Conservation (phyloP, 495 filamentous ascomycete species). For the Aspergillus homomorphus region DNA sequence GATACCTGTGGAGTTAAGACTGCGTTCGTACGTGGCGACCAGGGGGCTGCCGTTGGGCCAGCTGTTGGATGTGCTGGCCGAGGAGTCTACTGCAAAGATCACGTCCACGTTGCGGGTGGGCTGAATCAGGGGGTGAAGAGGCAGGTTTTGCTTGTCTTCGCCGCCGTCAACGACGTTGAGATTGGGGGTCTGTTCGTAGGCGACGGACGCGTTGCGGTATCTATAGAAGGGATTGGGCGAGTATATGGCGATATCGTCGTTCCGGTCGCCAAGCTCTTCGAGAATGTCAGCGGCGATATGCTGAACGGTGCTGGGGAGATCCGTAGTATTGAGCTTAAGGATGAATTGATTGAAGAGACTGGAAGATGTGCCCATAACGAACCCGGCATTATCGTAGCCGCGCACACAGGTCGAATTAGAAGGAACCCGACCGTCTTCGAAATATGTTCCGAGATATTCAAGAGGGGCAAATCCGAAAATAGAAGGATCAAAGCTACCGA, state of each 20-base stretch:
- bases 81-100: conserved; percentile 83
- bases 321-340: conserved; percentile 47
- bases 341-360: conserved; percentile 78
- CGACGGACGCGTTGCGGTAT: conserved; percentile 61
- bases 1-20: conserved; percentile 49
- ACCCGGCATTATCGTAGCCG: conserved; percentile 82
- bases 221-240: conserved; percentile 75
- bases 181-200: conserved; percentile 43
- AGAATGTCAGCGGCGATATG: conserved; percentile 53
- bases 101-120: conserved; percentile 75
- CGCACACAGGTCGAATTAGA: conserved; percentile 57
- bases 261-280: conserved; percentile 41
- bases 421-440: conserved; percentile 60
- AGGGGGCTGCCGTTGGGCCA: conserved; percentile 82
- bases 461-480: conserved; percentile 71
- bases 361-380: conserved; percentile 82
- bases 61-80: conserved; percentile 61
- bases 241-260: conserved; percentile 77
- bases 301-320: conserved; percentile 49
- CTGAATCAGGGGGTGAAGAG: conserved; percentile 76
- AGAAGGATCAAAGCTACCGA: conserved; percentile 77
- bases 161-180: conserved; percentile 83
- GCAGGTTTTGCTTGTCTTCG: conserved; percentile 78
- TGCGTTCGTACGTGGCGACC: conserved; percentile 77
- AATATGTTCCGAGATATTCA: conserved; percentile 72